A percentile compares a stretch with the other conserved stretches of the same genome.
These are phyloP conservation scores for Heliocybe sulcata DNA, from an alignment of 1,284 basidiomycete genomes.

Conservation along the genomic window DNA sequence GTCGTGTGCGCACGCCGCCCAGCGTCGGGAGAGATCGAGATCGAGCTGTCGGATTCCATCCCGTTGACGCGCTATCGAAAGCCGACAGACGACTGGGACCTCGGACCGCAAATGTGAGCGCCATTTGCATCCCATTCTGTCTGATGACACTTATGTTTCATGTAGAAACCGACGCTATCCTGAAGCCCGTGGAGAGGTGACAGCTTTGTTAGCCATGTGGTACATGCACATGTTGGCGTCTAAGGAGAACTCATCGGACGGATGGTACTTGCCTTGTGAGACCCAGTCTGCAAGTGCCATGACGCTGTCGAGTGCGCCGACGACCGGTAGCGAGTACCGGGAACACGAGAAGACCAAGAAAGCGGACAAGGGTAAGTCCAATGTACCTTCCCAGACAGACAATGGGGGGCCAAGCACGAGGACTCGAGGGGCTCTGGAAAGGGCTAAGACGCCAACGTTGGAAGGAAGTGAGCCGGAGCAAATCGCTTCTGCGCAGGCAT, in stretches of 20 bases:
- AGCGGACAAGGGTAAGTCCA: too few relatives aligned
- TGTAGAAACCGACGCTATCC: not conserved
- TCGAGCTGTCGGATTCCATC: not conserved
- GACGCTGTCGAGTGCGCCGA: too few relatives aligned
- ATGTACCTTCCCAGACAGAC: too few relatives aligned
- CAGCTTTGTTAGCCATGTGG: not conserved
- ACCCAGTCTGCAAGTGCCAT: too few relatives aligned
- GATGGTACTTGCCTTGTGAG: not conserved
- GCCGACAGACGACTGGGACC: not conserved
- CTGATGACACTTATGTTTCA: not conserved
- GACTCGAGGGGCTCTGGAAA: not conserved
- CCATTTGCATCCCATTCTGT: not conserved
- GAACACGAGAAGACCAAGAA: too few relatives aligned
- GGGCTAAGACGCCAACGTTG: not conserved
- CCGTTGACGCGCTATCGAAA: not conserved
- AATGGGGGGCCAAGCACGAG: too few relatives aligned
- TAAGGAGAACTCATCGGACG: not conserved
- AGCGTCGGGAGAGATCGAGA: not conserved
- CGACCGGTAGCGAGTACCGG: too few relatives aligned
- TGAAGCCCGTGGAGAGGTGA: not conserved
- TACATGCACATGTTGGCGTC: not conserved
- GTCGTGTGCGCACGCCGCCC: not conserved
- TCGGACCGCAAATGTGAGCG: not conserved
- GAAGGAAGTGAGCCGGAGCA: not conserved
- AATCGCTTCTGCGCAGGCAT: not conserved